Conservation (phyloP, 306 rosid species). For the Quillaja saponaria region DNA sequence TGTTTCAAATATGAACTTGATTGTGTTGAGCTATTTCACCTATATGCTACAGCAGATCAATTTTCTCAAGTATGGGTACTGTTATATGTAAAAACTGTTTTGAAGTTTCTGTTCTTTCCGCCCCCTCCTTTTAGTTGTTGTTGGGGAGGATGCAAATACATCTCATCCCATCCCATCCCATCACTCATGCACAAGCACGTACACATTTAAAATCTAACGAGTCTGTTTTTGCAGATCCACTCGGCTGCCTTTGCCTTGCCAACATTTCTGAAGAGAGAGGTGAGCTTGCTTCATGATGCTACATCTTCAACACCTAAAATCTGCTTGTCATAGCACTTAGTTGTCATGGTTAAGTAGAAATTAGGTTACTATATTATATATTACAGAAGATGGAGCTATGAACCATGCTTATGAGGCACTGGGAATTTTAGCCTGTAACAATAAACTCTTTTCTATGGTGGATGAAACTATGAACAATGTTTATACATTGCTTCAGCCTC, state of each 20-base stretch:
- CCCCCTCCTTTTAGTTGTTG: too few relatives aligned
- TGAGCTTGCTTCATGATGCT: conserved; percentile 38
- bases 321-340: conserved; percentile 5
- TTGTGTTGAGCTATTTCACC: too few relatives aligned
- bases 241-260: conserved; percentile 89
- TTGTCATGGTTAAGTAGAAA: conserved; percentile 8
- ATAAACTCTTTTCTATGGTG: too few relatives aligned
- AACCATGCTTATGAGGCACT: not conserved
- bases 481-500: too few relatives aligned
- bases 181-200: not conserved
- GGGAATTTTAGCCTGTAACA: not conserved
- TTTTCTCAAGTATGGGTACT: too few relatives aligned
- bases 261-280: conserved; percentile 69
- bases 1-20: too few relatives aligned
- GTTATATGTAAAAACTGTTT: too few relatives aligned
- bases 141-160: too few relatives aligned
- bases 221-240: conserved; percentile 58
- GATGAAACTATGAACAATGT: too few relatives aligned
- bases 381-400: not conserved
- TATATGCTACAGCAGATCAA: too few relatives aligned
- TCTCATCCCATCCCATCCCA: too few relatives aligned
- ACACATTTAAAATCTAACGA: not conserved
- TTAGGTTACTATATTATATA: not conserved
- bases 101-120: too few relatives aligned
- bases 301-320: not conserved